These are phyloP conservation scores for Nicotiana attenuata DNA, from an alignment of 257 asterid genomes.

Conservation along the genomic window DNA sequence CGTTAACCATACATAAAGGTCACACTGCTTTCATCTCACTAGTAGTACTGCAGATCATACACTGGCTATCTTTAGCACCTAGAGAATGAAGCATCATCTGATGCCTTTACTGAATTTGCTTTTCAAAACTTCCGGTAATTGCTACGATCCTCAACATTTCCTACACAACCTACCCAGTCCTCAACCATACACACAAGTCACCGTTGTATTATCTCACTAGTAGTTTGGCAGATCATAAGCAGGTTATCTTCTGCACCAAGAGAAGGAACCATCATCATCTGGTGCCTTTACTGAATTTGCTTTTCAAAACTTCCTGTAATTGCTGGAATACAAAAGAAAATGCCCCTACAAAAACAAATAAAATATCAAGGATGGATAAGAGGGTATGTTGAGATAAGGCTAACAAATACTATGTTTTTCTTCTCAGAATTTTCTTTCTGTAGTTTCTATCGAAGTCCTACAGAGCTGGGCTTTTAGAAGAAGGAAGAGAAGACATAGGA, in stretches of 20 bases:
- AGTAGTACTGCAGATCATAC: neutral
- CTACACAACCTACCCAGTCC: too few species aligned
- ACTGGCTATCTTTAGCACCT: conserved; percentile 12
- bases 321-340: conserved; percentile 43
- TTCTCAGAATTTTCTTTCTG: too few species aligned
- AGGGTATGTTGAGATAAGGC: neutral
- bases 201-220: neutral
- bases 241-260: conserved; percentile 14
- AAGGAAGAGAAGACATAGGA: neutral
- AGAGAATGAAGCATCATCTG: conserved; percentile 20
- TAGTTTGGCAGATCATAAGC: neutral
- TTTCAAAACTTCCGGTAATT: conserved; percentile 47
- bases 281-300: conserved; percentile 32
- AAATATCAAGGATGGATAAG: neutral
- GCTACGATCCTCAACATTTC: conserved; percentile 22
- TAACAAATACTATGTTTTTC: neutral
- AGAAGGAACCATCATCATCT: conserved; percentile 20
- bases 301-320: conserved; percentile 46
- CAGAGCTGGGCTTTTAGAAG: neutral
- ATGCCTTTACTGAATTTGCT: conserved; percentile 32
- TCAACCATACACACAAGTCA: neutral
- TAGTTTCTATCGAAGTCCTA: neutral
- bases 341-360: conserved; percentile 36
- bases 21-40: neutral
- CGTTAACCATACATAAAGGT: neutral